phyloP scores from a whole-genome alignment of 1,139 yeast genomes.

The Geotrichum armillariae region DNA sequence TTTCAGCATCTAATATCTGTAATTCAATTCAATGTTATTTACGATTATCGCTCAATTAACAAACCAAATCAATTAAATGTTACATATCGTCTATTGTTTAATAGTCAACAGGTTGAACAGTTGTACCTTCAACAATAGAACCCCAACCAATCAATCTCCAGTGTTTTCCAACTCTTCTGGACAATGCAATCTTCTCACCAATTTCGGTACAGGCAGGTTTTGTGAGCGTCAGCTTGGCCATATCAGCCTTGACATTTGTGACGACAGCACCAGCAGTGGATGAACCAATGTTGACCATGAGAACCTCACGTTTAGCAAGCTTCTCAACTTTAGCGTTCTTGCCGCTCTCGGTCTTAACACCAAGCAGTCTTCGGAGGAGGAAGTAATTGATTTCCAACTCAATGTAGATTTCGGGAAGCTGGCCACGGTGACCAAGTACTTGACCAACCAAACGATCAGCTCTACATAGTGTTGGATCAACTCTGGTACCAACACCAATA shows the following conservation, averaged over 20 bases:
- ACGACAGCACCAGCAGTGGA: slow-evolving; percentile 99
- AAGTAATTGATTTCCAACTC: slow-evolving; percentile 97
- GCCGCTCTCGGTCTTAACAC: slow-evolving; percentile 98
- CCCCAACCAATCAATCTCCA: slow-evolving; percentile 99
- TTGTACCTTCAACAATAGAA: slow-evolving; percentile 87
- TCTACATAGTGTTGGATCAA: slow-evolving; percentile 98
- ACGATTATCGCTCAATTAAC: no score
- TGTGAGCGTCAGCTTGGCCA: slow-evolving; percentile 96
- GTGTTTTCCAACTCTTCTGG: slow-evolving; percentile 99
- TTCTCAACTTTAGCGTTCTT: slow-evolving; percentile 96
- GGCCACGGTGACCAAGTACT: slow-evolving; percentile 97
- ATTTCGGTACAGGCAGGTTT: slow-evolving; percentile 99
- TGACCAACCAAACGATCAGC: slow-evolving; percentile 99
- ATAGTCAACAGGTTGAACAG: slow-evolving; percentile 31
- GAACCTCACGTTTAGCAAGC: slow-evolving; percentile 89
- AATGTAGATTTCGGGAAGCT: slow-evolving; percentile 92
- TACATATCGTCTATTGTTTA: no score
- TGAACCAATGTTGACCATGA: slow-evolving; percentile 99
- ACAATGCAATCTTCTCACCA: slow-evolving; percentile 96
- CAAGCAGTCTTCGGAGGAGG: slow-evolving; percentile 92
- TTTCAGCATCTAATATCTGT: neutral
- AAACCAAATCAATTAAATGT: no score
- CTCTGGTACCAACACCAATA: slow-evolving; percentile 99
- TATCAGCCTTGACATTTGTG: slow-evolving; percentile 96
- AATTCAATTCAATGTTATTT: neutral